Evolutionary conservation across 192 early-diverging fungal species (phyloP).

Genomic region (Podila minutissima): DNA sequence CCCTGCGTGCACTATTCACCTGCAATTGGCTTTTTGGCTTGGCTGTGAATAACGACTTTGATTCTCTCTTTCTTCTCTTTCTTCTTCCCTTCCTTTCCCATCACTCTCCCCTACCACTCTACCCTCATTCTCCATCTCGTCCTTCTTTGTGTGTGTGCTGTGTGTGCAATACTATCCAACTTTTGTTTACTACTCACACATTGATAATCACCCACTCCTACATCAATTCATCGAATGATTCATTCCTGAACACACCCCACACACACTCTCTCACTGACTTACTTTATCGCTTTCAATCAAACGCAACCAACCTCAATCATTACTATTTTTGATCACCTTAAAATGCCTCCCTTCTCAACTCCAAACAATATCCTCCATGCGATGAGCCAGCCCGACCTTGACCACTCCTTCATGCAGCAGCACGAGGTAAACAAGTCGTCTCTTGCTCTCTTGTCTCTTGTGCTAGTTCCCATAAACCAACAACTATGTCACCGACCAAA

Average conservation of each 20-base stretch:
- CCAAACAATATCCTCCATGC: conserved; percentile 1
- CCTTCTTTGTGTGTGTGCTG: no score
- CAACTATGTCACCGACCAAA: background rate
- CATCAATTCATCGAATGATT: background rate
- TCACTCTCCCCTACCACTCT: background rate
- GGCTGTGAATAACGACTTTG: background rate
- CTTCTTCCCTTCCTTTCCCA: background rate
- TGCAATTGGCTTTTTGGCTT: no score
- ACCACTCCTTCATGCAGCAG: conserved; percentile 18
- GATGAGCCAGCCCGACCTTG: conserved; percentile 6
- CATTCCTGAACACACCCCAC: background rate
- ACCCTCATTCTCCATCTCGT: background rate
- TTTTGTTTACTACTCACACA: conserved; percentile 1
- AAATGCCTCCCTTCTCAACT: conserved; percentile 40
- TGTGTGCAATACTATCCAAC: no score
- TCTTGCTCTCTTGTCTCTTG: background rate
- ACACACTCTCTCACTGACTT: background rate
- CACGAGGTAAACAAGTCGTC: conserved; percentile 16
- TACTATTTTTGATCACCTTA: background rate
- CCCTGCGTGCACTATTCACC: no score
- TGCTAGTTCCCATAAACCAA: background rate
- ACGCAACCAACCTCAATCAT: background rate
- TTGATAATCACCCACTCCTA: background rate
- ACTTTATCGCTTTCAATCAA: background rate
- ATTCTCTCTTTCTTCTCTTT: background rate